Evolutionary conservation across 768 basidiomycete genomes (phyloP).

Genomic region (Amanita fuliginea): DNA sequence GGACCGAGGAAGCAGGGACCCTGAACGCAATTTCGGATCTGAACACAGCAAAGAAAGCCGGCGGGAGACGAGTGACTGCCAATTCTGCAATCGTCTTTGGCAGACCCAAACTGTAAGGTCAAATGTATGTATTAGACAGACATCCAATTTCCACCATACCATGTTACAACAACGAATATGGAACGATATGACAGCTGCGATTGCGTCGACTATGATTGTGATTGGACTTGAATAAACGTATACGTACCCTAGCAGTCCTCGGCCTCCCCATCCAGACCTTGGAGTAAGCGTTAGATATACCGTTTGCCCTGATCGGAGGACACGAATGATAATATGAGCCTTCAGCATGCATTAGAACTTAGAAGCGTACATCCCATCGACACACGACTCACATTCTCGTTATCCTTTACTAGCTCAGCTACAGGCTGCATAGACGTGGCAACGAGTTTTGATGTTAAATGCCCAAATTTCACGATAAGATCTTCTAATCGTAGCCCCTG

Average conservation of each 20-base stretch:
- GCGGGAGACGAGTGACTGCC: conserved; percentile 13
- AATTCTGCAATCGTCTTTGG: conserved; percentile 28
- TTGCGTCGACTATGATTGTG: not conserved
- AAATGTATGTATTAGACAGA: conserved; percentile 5
- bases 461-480: conserved; percentile 65
- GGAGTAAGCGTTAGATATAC: conserved; percentile 53
- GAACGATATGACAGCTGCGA: conserved; percentile 52
- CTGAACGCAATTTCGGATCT: conserved; percentile 27
- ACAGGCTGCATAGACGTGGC: conserved; percentile 50
- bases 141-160: not conserved
- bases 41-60: conserved; percentile 16
- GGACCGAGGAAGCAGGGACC: conserved; percentile 33
- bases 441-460: conserved; percentile 44
- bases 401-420: conserved; percentile 59
- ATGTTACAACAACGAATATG: conserved; percentile 22
- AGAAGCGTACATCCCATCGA: not conserved
- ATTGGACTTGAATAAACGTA: not conserved
- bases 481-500: conserved; percentile 65
- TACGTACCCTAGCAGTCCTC: conserved; percentile 72
- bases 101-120: conserved; percentile 14
- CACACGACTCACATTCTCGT: conserved; percentile 56
- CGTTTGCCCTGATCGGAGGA: conserved; percentile 38
- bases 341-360: conserved; percentile 18
- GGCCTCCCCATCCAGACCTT: conserved; percentile 74
- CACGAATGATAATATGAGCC: conserved; percentile 48